A percentile compares a stretch with the other conserved stretches of the same genome.
Evolutionary conservation across 139 green algal genomes (phyloP).

Genomic region (Volvox africanus): DNA sequence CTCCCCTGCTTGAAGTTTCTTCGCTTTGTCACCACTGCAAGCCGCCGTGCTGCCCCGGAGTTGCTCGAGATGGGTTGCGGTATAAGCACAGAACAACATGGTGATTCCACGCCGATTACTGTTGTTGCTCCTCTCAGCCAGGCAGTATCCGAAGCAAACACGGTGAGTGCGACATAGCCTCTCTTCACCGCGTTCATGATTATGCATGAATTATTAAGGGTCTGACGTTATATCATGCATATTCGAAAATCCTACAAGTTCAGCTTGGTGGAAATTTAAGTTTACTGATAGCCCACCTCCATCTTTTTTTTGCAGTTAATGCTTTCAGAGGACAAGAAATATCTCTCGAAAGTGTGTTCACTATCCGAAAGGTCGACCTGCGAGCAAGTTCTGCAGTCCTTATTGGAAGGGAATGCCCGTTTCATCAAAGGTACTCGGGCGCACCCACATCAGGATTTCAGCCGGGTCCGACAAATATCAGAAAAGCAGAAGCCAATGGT

Average conservation of each 20-base stretch:
- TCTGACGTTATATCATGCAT: too few relatives aligned
- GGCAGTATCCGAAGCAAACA: conserved; percentile 10
- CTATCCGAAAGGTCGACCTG: conserved; percentile 19
- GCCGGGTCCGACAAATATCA: conserved; percentile 11
- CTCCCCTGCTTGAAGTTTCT: too few relatives aligned
- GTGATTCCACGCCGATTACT: neutral
- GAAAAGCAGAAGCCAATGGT: conserved; percentile 45
- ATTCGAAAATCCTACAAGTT: too few relatives aligned
- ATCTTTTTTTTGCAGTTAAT: neutral
- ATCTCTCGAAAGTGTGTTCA: neutral
- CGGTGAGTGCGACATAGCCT: neutral
- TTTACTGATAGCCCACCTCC: too few relatives aligned
- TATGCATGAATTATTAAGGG: too few relatives aligned
- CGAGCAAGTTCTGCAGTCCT: conserved; percentile 28
- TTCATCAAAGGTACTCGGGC: conserved; percentile 38
- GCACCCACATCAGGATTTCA: conserved; percentile 54
- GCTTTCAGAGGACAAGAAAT: neutral
- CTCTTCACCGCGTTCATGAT: too few relatives aligned
- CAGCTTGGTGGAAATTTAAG: too few relatives aligned
- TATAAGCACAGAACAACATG: neutral
- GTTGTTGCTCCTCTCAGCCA: neutral
- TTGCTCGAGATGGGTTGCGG: conserved; percentile 18
- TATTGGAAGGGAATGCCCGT: conserved; percentile 49
- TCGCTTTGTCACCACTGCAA: too few relatives aligned
- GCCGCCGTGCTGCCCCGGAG: too few relatives aligned